Conservation (phyloP, 176 grass and related monocot species). For the Raddia distichophylla region DNA sequence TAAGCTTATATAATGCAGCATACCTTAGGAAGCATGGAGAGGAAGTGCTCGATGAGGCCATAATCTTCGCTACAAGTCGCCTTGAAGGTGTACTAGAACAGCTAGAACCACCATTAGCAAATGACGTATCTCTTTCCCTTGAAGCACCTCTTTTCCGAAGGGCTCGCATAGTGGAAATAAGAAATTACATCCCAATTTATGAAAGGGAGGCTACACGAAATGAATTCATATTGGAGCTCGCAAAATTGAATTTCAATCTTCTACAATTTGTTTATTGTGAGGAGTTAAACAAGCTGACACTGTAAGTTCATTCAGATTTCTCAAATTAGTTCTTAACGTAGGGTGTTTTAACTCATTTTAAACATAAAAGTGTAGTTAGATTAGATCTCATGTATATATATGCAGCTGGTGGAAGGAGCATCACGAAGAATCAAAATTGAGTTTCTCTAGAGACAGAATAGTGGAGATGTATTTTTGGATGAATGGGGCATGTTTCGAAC, state of each 20-base stretch:
- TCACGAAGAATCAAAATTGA: constrained; percentile 29
- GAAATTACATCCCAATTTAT: constrained; percentile 49
- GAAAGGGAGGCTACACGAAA: constrained; percentile 36
- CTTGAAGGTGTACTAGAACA: constrained; percentile 19
- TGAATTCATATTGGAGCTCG: constrained; percentile 40
- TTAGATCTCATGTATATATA: neutral
- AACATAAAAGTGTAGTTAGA: neutral
- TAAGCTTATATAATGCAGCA: constrained; percentile 51
- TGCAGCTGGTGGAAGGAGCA: constrained; percentile 45
- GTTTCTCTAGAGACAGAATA: constrained; percentile 52
- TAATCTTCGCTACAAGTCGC: constrained; percentile 21
- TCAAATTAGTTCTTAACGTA: neutral
- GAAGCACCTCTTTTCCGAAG: constrained; percentile 40
- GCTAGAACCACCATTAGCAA: neutral
- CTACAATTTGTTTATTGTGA: constrained; percentile 53
- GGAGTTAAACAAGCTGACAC: constrained; percentile 40
- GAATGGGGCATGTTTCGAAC: constrained; percentile 47
- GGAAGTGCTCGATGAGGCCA: constrained; percentile 41
- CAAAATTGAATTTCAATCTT: constrained; percentile 59
- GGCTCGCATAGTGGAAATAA: constrained; percentile 35
- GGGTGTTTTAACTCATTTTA: neutral
- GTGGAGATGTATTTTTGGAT: constrained; percentile 55
- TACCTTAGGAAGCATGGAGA: constrained; percentile 37
- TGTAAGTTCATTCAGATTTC: constrained; percentile 30
- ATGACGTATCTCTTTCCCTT: constrained; percentile 14